Evolutionary conservation across 768 basidiomycete species (phyloP), one percentile per base, ranked within the genome.

Genomic region (Sarcodon aspratus): DNA sequence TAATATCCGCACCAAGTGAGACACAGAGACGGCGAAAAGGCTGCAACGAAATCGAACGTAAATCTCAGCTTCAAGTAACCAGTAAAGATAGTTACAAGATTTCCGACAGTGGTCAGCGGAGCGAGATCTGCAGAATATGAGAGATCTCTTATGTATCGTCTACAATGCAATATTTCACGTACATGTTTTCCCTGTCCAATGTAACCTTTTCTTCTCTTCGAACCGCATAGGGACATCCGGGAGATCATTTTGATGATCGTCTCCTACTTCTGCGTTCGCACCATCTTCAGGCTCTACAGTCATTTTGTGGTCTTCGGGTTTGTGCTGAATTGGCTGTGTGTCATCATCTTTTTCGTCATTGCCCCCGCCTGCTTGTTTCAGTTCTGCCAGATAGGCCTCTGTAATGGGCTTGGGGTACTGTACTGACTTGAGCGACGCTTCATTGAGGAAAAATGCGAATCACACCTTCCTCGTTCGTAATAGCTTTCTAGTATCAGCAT

Each of bases 31-130:
- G 77, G 13, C 96, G 80, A 72, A 98, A 99, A 2, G 96, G 96
- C 85, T 94, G 52, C 7, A 44, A 48, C 11, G 27, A 13, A 12
- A 36, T 1, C 21, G 42, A 36, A 48, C 31, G 34, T 9, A n/a
- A 9, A 32, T 31, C 18, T n/a, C 13, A 17, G 34, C 37, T 46
- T 36, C 47, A 15, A 33, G 5, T 21, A 15, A 15, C 3, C 31
- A 9, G 8, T 33, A 46, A 34, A 15, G 32, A 52, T 18, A 65
- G 77, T 43, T 60, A 91, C 93, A 61, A 98, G 64, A 59, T 99
- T 98, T 11, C 95, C 95, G 36, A 94, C 92, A 0, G 95, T 98
- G 1, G 95, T 97, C 15, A 98, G 66, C 2, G 95, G 95, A 3
- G 82, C 81, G 6, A 84, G 69, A 61, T 84, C 75, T 78, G 47